These are phyloP conservation scores for Mallotus nudiflorus DNA, from an alignment of 345 rosid genomes.

Conservation along the genomic window DNA sequence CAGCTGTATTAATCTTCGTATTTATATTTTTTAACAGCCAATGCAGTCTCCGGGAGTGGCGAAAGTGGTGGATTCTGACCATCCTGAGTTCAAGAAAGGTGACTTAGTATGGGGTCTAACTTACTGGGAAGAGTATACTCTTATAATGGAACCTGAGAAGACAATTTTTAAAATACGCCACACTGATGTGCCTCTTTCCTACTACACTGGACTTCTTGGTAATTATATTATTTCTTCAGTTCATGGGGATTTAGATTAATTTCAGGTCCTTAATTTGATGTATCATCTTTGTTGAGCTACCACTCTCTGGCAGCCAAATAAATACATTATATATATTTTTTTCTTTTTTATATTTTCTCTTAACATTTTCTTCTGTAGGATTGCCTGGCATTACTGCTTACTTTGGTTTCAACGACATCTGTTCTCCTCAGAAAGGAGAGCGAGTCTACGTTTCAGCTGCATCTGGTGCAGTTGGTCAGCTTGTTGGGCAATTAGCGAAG, in stretches of 20 bases:
- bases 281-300: too few relatives aligned
- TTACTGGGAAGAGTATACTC: constrained; percentile 37
- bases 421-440: constrained; percentile 50
- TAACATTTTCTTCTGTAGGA: constrained; percentile 22
- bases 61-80: constrained; percentile 26
- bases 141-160: constrained; percentile 2
- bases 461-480: constrained; percentile 56
- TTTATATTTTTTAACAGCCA: constrained; percentile 12
- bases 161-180: constrained; percentile 28
- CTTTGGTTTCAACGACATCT: constrained; percentile 41
- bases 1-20: neutral
- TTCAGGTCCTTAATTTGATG: too few relatives aligned
- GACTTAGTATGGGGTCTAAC: constrained; percentile 33
- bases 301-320: too few relatives aligned
- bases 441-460: constrained; percentile 48
- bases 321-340: too few relatives aligned
- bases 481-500: constrained; percentile 54
- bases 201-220: constrained; percentile 33
- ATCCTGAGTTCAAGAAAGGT: constrained; percentile 27
- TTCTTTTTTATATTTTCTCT: too few relatives aligned
- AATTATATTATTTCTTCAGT: too few relatives aligned
- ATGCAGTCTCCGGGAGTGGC: constrained; percentile 25
- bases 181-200: constrained; percentile 29
- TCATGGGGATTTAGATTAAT: too few relatives aligned
- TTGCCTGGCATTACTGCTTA: constrained; percentile 59